phyloP scores from a whole-genome alignment of 129 eudicot genomes.

The Centaurea solstitialis region DNA sequence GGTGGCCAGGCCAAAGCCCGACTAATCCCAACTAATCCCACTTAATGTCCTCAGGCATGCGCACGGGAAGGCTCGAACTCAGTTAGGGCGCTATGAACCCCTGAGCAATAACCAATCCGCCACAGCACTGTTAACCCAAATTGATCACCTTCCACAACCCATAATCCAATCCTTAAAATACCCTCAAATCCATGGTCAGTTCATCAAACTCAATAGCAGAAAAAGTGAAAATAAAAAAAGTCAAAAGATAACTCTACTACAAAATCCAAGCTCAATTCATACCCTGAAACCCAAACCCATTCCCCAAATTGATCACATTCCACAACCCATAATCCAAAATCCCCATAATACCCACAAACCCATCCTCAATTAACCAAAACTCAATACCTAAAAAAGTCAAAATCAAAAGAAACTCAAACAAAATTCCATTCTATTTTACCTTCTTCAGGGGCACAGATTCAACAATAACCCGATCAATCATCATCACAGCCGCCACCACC shows the following conservation, averaged over 20 bases:
- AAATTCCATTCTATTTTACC: slow-evolving; percentile 25
- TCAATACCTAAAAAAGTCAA: slow-evolving; percentile 6
- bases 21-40: too few species aligned
- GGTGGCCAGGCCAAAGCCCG: too few species aligned
- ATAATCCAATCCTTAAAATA: background rate
- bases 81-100: too few species aligned
- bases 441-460: slow-evolving; percentile 26
- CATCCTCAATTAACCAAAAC: background rate
- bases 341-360: background rate
- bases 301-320: background rate
- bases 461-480: slow-evolving; percentile 17
- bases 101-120: too few species aligned
- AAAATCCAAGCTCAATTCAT: background rate
- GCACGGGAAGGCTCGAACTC: too few species aligned
- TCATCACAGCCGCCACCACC: too few species aligned
- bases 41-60: too few species aligned
- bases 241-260: background rate
- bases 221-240: background rate
- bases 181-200: background rate
- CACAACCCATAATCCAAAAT: slow-evolving; percentile 20
- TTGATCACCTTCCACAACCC: slow-evolving; percentile 8
- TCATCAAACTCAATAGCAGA: background rate
- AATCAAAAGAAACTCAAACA: slow-evolving; percentile 13
- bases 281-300: slow-evolving; percentile 15
- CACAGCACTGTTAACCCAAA: too few species aligned